Percentiles rank a stretch among this genome's conserved stretches.
Conservation (phyloP, 1,284 basidiomycete species). For the Malassezia dermatis region DNA sequence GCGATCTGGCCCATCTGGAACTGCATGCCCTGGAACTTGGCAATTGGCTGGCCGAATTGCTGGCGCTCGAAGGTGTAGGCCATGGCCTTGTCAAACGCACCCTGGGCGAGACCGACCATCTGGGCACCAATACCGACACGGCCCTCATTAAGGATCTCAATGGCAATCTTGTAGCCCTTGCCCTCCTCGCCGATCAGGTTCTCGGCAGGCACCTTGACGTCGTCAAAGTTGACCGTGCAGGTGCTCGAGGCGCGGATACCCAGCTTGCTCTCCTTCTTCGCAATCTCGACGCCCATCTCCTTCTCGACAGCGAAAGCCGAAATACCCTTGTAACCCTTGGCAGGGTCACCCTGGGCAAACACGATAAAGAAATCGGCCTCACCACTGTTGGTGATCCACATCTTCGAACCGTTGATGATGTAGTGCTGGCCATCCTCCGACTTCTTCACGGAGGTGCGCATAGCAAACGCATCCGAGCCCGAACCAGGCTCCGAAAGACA, state of each 20-base stretch:
- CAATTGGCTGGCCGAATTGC: slow-evolving; percentile 87
- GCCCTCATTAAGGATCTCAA: slow-evolving; percentile 94
- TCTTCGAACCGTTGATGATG: slow-evolving; percentile 87
- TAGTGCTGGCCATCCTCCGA: slow-evolving; percentile 60
- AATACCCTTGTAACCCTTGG: slow-evolving; percentile 96
- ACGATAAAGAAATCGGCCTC: slow-evolving; percentile 80
- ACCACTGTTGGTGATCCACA: slow-evolving; percentile 98
- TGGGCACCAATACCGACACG: slow-evolving; percentile 89
- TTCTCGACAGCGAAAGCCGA: slow-evolving; percentile 93
- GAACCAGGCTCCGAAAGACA: slow-evolving; percentile 85
- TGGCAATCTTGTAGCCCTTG: slow-evolving; percentile 87
- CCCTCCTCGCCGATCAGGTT: slow-evolving; percentile 89
- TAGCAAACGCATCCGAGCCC: slow-evolving; percentile 91
- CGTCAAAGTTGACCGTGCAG: slow-evolving; percentile 91
- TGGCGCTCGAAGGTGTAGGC: slow-evolving; percentile 84
- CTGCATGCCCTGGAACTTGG: slow-evolving; percentile 76
- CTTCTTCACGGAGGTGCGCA: slow-evolving; percentile 83
- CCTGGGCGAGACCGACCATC: slow-evolving; percentile 80
- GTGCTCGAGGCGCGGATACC: slow-evolving; percentile 96
- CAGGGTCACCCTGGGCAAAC: slow-evolving; percentile 89
- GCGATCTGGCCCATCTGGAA: slow-evolving; percentile 82
- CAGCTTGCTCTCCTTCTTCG: slow-evolving; percentile 97
- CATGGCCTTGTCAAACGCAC: slow-evolving; percentile 84
- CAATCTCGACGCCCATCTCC: slow-evolving; percentile 91
- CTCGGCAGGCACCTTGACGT: slow-evolving; percentile 78